Percentiles rank a stretch among this genome's conserved stretches.
phyloP scores from a whole-genome alignment of 495 filamentous ascomycete genomes.

The Penicillium cataractarum region DNA sequence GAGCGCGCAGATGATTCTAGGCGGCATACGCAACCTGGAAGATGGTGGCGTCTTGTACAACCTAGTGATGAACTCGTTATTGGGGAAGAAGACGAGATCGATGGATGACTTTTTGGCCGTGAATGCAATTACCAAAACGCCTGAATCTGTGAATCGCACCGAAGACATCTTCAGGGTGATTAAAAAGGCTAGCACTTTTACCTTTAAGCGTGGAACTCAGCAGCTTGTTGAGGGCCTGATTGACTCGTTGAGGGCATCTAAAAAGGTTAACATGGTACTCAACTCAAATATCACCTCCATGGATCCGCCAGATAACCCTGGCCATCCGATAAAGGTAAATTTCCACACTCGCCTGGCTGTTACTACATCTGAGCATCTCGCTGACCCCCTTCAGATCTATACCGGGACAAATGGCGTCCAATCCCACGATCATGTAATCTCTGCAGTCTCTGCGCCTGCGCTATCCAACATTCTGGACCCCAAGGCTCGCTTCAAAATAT shows the following conservation, averaged over 20 bases:
- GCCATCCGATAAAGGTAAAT: slow-evolving; percentile 1
- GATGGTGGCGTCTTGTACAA: slow-evolving; percentile 28
- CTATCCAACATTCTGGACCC: slow-evolving; percentile 32
- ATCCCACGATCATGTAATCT: slow-evolving; percentile 67
- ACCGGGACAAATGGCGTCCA: slow-evolving; percentile 9
- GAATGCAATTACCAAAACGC: slow-evolving; percentile 6
- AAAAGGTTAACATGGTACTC: slow-evolving; percentile 34
- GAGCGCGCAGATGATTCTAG: slow-evolving; percentile 67
- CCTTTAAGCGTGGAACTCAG: slow-evolving; percentile 40
- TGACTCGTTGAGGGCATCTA: slow-evolving; percentile 29
- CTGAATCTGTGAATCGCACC: slow-evolving; percentile 20
- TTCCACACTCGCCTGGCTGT: not conserved
- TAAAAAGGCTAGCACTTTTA: slow-evolving; percentile 55
- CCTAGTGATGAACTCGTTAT: slow-evolving; percentile 13
- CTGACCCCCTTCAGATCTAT: slow-evolving; percentile 17
- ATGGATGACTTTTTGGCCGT: slow-evolving; percentile 39
- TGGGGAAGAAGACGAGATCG: slow-evolving; percentile 8
- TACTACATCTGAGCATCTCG: not conserved
- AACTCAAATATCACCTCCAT: slow-evolving; percentile 23
- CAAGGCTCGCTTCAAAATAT: not conserved
- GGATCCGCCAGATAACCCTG: not conserved
- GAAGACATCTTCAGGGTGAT: slow-evolving; percentile 12
- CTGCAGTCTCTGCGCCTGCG: slow-evolving; percentile 61
- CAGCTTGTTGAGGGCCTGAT: slow-evolving; percentile 39
- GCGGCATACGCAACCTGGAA: slow-evolving; percentile 57